phyloP scores from a whole-genome alignment of 1,284 basidiomycete species.

The Microbotryum violaceum region DNA sequence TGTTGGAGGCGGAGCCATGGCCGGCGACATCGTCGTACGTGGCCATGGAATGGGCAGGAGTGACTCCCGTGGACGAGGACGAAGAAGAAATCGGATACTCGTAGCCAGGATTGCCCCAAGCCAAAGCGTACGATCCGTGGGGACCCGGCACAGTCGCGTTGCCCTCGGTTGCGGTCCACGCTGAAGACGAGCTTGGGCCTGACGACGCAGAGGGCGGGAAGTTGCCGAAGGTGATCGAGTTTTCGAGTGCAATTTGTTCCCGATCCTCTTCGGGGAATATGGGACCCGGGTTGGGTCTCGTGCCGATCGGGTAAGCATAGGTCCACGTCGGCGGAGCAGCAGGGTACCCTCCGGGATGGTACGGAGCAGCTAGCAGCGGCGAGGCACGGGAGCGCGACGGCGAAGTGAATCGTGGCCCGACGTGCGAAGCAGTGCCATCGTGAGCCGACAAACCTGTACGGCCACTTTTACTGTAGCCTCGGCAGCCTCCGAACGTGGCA shows the following conservation, averaged over 20 bases:
- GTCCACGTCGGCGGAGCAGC: background rate
- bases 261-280: conserved; percentile 31
- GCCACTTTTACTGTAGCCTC: background rate
- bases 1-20: too few species aligned
- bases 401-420: background rate
- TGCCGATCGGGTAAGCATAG: too few species aligned
- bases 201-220: conserved; percentile 21
- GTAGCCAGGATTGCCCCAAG: too few species aligned
- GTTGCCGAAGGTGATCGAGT: conserved; percentile 27
- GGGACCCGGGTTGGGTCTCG: conserved; percentile 8
- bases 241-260: conserved; percentile 19
- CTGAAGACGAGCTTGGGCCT: conserved; percentile 19
- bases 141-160: too few species aligned
- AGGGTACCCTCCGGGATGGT: background rate
- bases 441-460: background rate
- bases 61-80: too few species aligned
- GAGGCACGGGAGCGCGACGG: too few species aligned
- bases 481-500: background rate
- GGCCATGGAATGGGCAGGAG: too few species aligned
- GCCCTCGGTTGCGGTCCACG: background rate
- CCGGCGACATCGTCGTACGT: too few species aligned
- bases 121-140: too few species aligned
- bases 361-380: background rate
- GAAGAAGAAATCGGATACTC: too few species aligned
- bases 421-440: background rate